Base-by-base conservation (phyloP, 192 early-diverging fungal genomes). In the Entomortierella chlamydospora region DNA sequence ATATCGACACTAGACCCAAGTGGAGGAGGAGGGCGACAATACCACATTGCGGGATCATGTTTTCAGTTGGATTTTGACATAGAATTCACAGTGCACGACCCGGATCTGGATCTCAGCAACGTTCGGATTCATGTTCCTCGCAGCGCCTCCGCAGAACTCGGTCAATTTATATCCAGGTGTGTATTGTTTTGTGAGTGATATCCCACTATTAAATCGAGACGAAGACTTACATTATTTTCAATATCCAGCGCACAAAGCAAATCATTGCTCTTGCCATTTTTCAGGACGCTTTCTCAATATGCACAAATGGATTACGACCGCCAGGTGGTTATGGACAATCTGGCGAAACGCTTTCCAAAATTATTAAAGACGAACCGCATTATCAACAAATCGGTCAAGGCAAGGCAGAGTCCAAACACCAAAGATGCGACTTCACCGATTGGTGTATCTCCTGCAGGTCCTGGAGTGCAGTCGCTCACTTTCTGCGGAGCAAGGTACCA, bases 261-360 rank as follows among this genome's bases (percentile, higher is more conserved):
- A 33, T 64, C 64, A 1, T 26, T 58, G 28, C 57, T 79, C 4
- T 43, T 79, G 12, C 76, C 62, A 29, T 79, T 79, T 28, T 79
- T 79, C 23, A 23, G 49, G 52, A 54, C 57, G 0, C 41, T 79
- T 20, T 45, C 55, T 2, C 61, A 66, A 20, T 79, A 79, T 39
- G 76, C 68, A 7, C 76, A 79, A 42, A 65, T 79, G 62, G 76
- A 79, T 62, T 34, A 60, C 28, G 76, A 70, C 47, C 67, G 76
- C n/a, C 47, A 52, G 25, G 28, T 23, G 20, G 17, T 66, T 42
- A 79, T 79, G 62, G 52, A 51, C 30, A 70, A 49, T 9, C 33
- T 79, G 0, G 61, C 68, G 2, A 57, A 66, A 33, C 68, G 68
- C 4, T 79, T 79, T 43, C 76, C 76, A 22, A 43, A 55, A n/a